Conservation (phyloP, 176 grass and related monocot genomes). For the Pontederia crassipes region DNA sequence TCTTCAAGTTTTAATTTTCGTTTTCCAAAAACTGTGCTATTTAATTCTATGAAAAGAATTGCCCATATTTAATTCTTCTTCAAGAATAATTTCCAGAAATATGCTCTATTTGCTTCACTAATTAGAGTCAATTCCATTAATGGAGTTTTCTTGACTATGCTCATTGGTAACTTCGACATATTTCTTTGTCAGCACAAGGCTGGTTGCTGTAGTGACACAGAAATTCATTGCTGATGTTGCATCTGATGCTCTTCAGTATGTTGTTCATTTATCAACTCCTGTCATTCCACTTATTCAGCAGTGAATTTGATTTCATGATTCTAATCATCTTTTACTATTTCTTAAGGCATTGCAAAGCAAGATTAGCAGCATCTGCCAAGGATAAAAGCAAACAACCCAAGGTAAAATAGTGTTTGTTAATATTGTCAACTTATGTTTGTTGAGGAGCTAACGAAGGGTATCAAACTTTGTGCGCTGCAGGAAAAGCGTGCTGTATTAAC, state of each 20-base stretch:
- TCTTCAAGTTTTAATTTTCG: too few species aligned
- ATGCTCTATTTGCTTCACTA: not conserved
- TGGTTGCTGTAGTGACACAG: constrained; percentile 85
- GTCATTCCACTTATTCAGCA: not conserved
- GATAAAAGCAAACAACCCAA: constrained; percentile 98
- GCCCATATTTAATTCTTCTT: too few species aligned
- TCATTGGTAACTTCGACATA: not conserved
- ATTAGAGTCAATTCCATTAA: not conserved
- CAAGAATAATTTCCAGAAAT: too few species aligned
- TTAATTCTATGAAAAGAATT: too few species aligned
- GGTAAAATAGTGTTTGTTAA: constrained; percentile 19
- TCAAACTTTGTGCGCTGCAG: constrained; percentile 32
- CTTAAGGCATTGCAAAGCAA: constrained; percentile 81
- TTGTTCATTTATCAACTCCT: constrained; percentile 3
- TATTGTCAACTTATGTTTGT: constrained; percentile 3
- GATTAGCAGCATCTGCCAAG: constrained; percentile 88
- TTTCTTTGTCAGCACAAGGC: constrained; percentile 61
- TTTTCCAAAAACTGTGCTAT: too few species aligned
- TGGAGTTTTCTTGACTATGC: constrained; percentile 10
- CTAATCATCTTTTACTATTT: constrained; percentile 6
- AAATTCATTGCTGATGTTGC: constrained; percentile 92
- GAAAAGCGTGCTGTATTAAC: constrained; percentile 90
- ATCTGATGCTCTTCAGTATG: constrained; percentile 93
- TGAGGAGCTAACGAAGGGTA: not conserved
- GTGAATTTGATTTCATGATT: not conserved